Evolutionary conservation across 2,329 filamentous ascomycete species (phyloP), one percentile per base, ranked within the genome.

Genomic region (Fusarium floridanum): DNA sequence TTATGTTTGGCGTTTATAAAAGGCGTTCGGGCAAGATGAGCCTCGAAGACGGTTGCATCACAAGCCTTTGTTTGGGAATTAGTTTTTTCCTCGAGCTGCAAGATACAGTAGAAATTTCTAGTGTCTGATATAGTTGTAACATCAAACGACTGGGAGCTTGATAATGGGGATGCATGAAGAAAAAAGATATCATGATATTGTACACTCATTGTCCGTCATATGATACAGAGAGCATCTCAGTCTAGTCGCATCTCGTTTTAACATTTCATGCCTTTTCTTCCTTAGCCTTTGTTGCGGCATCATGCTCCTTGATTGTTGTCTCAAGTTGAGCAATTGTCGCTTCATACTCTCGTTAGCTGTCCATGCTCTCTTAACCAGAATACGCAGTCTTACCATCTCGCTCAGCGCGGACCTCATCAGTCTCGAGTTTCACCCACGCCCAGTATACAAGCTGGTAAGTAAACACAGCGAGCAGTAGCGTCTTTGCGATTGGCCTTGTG

Each of bases 401-500:
- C 53, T 91, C 86, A 22, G 85, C 84, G 79, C 88, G 91, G 66
- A 89, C 85, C 84, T 97, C 94, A 64, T 94, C 88, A 37, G 89
- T 88, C 82, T 95, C 94, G 61, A 96, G 86, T 82, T 92, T 94
- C 41, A 90, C 81, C 94, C 94, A 97, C 16, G 84, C 85, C 85
- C 90, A 94, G 83, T 95, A 96, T 16, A 88, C 83, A n/a, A 93
- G 78, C 83, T 97, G 94, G 82, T 96, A 97, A 2, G 92, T 93
- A 79, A 94, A 91, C 65, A 95, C 88, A 64, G 94, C 93, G 79
- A 93, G 88, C 41, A 96, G 87, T 74, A 94, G 89, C 64, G 91
- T 91, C 84, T 95, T 96, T 63, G 90, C 88, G 55, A 96, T 86
- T 4, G 94, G 93, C 2, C 92, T 88, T 43, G 91, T 90, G 80